Conservation (phyloP, 176 grass and related monocot genomes). For the Oryza glumipatula region DNA sequence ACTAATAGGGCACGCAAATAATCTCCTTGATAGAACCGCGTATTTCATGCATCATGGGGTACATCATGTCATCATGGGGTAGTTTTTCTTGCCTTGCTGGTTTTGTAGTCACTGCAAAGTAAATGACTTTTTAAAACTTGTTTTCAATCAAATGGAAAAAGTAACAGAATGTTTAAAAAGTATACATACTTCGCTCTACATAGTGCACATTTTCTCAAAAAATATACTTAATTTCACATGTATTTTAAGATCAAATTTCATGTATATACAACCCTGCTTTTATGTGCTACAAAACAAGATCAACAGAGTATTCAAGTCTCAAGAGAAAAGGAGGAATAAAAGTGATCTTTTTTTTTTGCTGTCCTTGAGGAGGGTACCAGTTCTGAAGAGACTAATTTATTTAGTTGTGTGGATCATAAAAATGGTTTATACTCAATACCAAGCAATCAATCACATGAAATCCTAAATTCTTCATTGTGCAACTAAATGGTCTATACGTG, state of each 20-base stretch:
- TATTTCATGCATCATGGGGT: slow-evolving; percentile 37
- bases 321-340: not conserved
- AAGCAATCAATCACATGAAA: slow-evolving; percentile 11
- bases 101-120: slow-evolving; percentile 35
- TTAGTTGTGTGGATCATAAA: not conserved
- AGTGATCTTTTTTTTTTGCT: not conserved
- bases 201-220: not conserved
- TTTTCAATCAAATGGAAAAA: slow-evolving; percentile 10
- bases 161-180: not conserved
- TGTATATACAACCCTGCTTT: not conserved
- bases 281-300: slow-evolving; percentile 1
- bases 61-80: not conserved
- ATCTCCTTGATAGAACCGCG: slow-evolving; percentile 22
- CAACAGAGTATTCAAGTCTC: not conserved
- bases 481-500: not conserved
- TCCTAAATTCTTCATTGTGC: not conserved
- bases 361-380: not conserved
- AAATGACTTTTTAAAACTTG: slow-evolving; percentile 17
- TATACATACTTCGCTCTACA: not conserved
- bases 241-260: slow-evolving; percentile 10
- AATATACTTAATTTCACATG: not conserved
- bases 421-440: slow-evolving; percentile 7
- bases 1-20: not conserved
- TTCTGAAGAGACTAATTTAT: not conserved
- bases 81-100: slow-evolving; percentile 3